Evolutionary conservation across 2,329 filamentous ascomycete species (phyloP), one percentile per base, ranked within the genome.

Genomic region (Phoma sp.): DNA sequence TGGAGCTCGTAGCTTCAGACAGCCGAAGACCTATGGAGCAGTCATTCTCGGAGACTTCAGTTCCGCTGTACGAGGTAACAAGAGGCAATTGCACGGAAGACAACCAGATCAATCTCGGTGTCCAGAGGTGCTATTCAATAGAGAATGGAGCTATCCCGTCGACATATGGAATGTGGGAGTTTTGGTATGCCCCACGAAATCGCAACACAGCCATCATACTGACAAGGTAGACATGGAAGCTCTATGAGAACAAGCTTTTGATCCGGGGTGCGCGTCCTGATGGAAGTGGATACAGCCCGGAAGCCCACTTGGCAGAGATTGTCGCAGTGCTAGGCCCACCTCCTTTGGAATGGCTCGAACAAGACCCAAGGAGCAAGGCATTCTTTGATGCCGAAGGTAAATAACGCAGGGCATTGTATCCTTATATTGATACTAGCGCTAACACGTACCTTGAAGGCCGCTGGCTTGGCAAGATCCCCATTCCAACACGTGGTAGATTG

Each of bases 141-240:
- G 69, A 14, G 49, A 60, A 7, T 78, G 75, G 75, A 62, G 64
- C 23, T 75, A 71, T 54, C 56, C 64, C 5, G 61, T 72, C 5
- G 76, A 78, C 55, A 69, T 77, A 2, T 78, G 74, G 74, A 70
- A 69, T 28, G 63, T 77, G n/a, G 76, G 68, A 10, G 64, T 66
- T 50, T 67, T 73, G 62, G 71, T 76, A 60, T 37, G 18, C 12
- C 15, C 3, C 12, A 2, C 3, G 10, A 29, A 2, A 12, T 5
- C 2, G 6, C 1, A 11, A 2, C 2, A 21, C 1, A 5, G 18
- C 4, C 5, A 4, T 4, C 6, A 12, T 28, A 17, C 25, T 36
- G 37, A 40, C 14, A 4, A 47, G 47, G 34, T 48, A 75, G 72
- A 57, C 75, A 20, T 78, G 74, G 74, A 69, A 76, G 37, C 29